phyloP scores from a whole-genome alignment of 768 basidiomycete genomes.

The Boletus rubescentipes region DNA sequence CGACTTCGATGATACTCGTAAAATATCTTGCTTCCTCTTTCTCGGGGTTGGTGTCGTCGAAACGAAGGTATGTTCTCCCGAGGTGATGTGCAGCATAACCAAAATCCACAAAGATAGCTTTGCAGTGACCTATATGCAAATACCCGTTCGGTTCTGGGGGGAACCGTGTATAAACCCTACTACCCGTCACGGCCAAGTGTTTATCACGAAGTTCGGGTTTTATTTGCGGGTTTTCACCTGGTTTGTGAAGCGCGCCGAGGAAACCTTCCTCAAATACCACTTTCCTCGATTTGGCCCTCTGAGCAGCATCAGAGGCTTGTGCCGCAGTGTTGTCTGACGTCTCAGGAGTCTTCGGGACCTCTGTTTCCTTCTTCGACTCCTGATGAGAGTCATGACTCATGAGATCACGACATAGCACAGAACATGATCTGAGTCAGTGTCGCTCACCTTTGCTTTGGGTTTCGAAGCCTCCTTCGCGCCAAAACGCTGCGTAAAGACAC shows the following conservation, averaged over 20 bases:
- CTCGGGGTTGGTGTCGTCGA: constrained; percentile 98
- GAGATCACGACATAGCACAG: not conserved
- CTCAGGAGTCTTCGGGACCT: constrained; percentile 14
- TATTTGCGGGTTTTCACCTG: constrained; percentile 91
- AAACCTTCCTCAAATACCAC: constrained; percentile 94
- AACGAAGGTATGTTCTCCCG: constrained; percentile 93
- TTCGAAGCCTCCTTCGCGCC: constrained; percentile 70
- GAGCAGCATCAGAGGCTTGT: constrained; percentile 36
- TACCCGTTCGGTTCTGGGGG: constrained; percentile 99
- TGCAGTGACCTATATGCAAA: constrained; percentile 95
- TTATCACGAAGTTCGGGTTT: constrained; percentile 72
- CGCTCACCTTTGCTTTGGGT: constrained; percentile 61
- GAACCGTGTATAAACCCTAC: constrained; percentile 91
- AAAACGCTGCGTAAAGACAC: constrained; percentile 62
- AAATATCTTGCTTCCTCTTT: constrained; percentile 96
- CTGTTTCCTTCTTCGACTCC: constrained; percentile 50
- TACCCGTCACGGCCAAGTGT: constrained; percentile 78
- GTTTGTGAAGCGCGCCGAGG: constrained; percentile 87
- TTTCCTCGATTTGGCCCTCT: constrained; percentile 41
- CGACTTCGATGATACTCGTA: constrained; percentile 92
- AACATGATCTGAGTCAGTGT: not conserved
- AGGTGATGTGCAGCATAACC: constrained; percentile 95
- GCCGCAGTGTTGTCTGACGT: constrained; percentile 22
- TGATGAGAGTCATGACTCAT: constrained; percentile 17
- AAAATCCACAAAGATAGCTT: constrained; percentile 97